phyloP scores from a whole-genome alignment of 148 eudicot species.

The Linanthus parryae region DNA sequence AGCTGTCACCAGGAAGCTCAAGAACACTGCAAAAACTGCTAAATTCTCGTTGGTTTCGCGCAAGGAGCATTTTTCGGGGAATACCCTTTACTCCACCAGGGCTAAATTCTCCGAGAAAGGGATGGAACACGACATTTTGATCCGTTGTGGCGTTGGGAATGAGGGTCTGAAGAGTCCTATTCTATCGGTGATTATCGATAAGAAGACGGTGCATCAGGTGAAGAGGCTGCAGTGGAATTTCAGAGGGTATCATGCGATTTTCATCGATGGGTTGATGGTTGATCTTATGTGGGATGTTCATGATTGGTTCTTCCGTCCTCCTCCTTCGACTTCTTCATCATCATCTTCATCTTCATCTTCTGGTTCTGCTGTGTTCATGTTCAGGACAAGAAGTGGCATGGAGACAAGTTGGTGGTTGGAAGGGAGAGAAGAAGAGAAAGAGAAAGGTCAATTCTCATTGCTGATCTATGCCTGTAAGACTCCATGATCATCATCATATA shows the following conservation, averaged over 20 bases:
- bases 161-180: constrained; percentile 51
- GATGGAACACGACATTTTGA: constrained; percentile 47
- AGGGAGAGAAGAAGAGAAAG: no score
- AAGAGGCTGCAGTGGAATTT: constrained; percentile 86
- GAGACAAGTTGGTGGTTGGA: no score
- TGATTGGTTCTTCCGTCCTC: constrained; percentile 61
- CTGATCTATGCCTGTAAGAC: constrained; percentile 68
- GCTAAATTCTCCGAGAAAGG: constrained; percentile 57
- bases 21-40: constrained; percentile 19
- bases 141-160: constrained; percentile 42
- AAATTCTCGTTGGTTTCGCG: constrained; percentile 41
- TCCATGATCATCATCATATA: no score
- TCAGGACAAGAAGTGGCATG: constrained; percentile 78
- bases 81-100: constrained; percentile 39
- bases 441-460: constrained; percentile 59
- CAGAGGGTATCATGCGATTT: constrained; percentile 79
- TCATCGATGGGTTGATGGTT: constrained; percentile 70
- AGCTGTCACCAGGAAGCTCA: constrained; percentile 27
- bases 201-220: constrained; percentile 55
- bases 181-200: constrained; percentile 58
- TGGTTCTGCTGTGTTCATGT: constrained; percentile 77
- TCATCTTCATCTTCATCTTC: no score
- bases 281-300: constrained; percentile 96
- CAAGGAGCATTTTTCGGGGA: constrained; percentile 61
- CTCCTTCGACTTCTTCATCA: no score